phyloP scores from a whole-genome alignment of 345 rosid genomes.

The Eucalyptus polybractea region DNA sequence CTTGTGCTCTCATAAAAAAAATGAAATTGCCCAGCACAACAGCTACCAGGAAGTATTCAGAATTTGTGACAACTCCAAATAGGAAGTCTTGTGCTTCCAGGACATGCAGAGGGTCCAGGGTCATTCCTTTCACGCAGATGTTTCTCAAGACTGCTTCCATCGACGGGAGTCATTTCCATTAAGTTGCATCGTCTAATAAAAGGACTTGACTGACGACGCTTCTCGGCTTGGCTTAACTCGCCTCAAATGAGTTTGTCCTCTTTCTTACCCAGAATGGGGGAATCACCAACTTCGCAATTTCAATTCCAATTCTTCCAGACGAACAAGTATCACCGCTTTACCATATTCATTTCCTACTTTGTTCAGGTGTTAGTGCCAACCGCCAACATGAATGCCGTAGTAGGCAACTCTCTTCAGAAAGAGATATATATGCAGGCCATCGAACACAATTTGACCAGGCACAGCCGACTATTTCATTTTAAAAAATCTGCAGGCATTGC shows the following conservation, averaged over 20 bases:
- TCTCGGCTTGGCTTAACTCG: neutral
- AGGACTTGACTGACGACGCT: neutral
- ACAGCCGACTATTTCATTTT: neutral
- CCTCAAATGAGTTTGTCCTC: neutral
- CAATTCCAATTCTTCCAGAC: neutral
- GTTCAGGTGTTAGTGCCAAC: neutral
- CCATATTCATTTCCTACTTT: neutral
- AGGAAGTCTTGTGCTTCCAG: neutral
- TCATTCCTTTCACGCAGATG: neutral
- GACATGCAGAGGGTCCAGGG: neutral
- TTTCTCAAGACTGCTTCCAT: neutral
- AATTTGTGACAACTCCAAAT: neutral
- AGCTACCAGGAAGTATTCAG: neutral
- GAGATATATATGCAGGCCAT: neutral
- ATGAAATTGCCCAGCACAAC: neutral
- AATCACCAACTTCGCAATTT: neutral
- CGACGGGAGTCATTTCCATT: neutral
- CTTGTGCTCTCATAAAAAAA: neutral
- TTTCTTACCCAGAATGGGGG: neutral
- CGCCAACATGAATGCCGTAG: neutral
- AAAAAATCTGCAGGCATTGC: neutral
- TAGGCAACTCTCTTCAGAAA: neutral
- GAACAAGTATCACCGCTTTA: neutral
- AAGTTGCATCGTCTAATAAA: neutral
- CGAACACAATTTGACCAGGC: too few relatives aligned